Conservation (phyloP, 106 monocot genomes). For the Gastrodia elata region DNA sequence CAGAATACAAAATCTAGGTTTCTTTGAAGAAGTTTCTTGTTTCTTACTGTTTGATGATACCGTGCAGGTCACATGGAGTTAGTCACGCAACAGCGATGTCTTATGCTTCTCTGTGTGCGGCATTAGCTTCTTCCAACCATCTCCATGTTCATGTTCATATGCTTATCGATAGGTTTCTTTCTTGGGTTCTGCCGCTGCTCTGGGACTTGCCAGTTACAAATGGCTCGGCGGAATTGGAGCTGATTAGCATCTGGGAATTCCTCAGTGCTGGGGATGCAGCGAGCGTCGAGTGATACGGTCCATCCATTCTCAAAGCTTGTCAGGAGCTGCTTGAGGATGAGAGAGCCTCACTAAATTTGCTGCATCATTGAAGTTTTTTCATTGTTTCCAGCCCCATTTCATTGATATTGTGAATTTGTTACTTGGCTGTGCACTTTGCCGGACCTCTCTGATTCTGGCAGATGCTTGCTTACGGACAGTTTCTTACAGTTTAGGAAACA, state of each 20-base stretch:
- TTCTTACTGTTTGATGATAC: neutral
- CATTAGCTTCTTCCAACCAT: slow-evolving; percentile 33
- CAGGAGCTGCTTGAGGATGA: slow-evolving; percentile 93
- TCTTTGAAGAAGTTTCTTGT: neutral
- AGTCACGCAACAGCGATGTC: slow-evolving; percentile 57
- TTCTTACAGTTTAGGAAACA: slow-evolving; percentile 79
- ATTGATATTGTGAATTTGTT: slow-evolving; percentile 80
- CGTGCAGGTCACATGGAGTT: slow-evolving; percentile 62
- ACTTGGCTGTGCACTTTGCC: slow-evolving; percentile 94
- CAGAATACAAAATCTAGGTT: neutral
- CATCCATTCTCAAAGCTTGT: slow-evolving; percentile 57
- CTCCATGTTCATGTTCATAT: slow-evolving; percentile 5
- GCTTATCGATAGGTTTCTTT: slow-evolving; percentile 50
- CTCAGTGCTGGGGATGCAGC: slow-evolving; percentile 40
- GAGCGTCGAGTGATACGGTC: slow-evolving; percentile 36
- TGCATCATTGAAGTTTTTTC: slow-evolving; percentile 50
- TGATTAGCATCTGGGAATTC: slow-evolving; percentile 56
- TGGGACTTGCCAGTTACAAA: slow-evolving; percentile 22
- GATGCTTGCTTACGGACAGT: slow-evolving; percentile 47
- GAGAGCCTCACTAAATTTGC: slow-evolving; percentile 61
- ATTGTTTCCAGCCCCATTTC: slow-evolving; percentile 80
- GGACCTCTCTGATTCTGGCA: slow-evolving; percentile 57
- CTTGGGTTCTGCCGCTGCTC: slow-evolving; percentile 68
- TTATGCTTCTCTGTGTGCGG: slow-evolving; percentile 61
- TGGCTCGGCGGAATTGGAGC: slow-evolving; percentile 37